These are phyloP conservation scores for Pyricularia grisea DNA, from an alignment of 2,329 filamentous ascomycete species.

Conservation along the genomic window DNA sequence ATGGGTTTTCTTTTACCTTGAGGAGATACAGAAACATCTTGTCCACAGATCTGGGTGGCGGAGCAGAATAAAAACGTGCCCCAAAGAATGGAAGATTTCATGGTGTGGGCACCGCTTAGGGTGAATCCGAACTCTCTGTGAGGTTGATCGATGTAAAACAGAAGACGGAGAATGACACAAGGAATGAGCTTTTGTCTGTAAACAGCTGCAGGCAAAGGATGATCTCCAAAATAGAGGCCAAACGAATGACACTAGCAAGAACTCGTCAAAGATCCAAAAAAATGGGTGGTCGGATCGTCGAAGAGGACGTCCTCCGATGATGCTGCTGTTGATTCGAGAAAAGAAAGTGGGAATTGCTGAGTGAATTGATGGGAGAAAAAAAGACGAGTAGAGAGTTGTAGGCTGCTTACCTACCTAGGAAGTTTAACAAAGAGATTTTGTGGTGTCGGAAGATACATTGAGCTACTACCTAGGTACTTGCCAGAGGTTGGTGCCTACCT, in stretches of 20 bases:
- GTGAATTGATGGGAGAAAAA: neutral
- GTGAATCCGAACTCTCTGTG: neutral
- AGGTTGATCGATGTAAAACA: neutral
- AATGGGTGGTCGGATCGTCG: slow-evolving; percentile 9
- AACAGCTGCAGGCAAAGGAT: slow-evolving; percentile 8
- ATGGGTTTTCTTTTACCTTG: neutral
- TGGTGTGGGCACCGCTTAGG: neutral
- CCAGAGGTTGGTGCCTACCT: neutral
- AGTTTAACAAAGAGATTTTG: neutral
- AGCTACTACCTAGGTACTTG: neutral
- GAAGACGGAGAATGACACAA: slow-evolving; percentile 3
- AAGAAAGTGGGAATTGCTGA: neutral
- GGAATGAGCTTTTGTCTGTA: neutral
- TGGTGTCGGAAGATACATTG: neutral
- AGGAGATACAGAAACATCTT: neutral
- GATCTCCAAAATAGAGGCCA: slow-evolving; percentile 6
- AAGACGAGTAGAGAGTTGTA: neutral
- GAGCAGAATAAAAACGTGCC: slow-evolving; percentile 1
- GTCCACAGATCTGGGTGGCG: neutral
- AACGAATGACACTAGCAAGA: slow-evolving; percentile 7
- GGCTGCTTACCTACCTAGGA: neutral
- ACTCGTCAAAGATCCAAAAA: slow-evolving; percentile 10
- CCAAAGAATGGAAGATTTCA: slow-evolving; percentile 6
- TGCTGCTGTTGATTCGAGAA: slow-evolving; percentile 6
- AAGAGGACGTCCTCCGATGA: slow-evolving; percentile 8